Percentiles rank a stretch among this genome's conserved stretches.
Evolutionary conservation across 345 rosid species (phyloP).

Genomic region (Bruguiera parviflora): DNA sequence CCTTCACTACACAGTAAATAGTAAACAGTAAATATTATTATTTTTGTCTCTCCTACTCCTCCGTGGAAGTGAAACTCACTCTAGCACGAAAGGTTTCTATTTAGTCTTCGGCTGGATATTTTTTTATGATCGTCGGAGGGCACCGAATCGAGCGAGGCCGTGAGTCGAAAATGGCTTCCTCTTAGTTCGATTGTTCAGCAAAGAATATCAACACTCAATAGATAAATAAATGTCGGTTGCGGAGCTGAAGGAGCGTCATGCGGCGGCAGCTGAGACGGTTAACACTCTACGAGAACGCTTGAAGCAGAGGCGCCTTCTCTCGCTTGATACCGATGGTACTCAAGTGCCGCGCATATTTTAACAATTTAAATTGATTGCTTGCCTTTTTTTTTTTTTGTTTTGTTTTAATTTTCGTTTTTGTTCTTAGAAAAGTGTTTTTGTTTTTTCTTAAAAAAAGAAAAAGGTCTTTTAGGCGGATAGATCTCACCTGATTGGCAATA

Average conservation of each 20-base stretch:
- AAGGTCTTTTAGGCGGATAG: background rate
- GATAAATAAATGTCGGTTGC: constrained; percentile 57
- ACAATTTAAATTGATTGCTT: too few relatives aligned
- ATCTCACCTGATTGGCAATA: constrained; percentile 6
- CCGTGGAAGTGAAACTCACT: too few relatives aligned
- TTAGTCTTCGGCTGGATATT: too few relatives aligned
- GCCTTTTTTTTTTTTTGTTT: background rate
- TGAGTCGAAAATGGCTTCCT: background rate
- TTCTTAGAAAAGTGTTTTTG: constrained; percentile 8
- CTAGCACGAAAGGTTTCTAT: too few relatives aligned
- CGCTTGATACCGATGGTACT: constrained; percentile 80
- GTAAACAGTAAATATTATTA: too few relatives aligned
- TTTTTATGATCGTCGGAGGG: background rate
- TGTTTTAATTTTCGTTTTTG: background rate
- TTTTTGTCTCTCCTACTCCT: too few relatives aligned
- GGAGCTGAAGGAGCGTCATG: constrained; percentile 88
- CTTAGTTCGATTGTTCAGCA: background rate
- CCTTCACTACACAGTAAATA: too few relatives aligned
- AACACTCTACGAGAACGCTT: constrained; percentile 63
- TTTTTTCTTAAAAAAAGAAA: constrained; percentile 15
- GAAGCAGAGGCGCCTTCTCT: constrained; percentile 73
- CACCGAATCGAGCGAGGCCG: too few relatives aligned
- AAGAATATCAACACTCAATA: too few relatives aligned
- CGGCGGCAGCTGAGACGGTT: constrained; percentile 59
- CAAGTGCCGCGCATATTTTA: too few relatives aligned